A percentile compares a stretch with the other conserved stretches of the same genome.
These are phyloP conservation scores for Camelina neglecta DNA, from an alignment of 345 rosid genomes.

Conservation along the genomic window DNA sequence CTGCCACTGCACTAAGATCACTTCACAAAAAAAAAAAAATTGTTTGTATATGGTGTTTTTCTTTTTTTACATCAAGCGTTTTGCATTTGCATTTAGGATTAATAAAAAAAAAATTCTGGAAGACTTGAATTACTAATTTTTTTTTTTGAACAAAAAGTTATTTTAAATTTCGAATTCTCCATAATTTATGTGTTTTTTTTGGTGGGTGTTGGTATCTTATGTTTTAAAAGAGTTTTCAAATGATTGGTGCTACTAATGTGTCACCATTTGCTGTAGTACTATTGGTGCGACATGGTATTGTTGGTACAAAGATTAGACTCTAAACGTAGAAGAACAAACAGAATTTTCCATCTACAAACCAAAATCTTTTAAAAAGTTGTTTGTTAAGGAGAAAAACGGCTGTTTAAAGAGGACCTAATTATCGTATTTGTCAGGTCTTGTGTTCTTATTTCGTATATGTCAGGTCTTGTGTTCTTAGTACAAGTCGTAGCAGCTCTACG, in stretches of 20 bases:
- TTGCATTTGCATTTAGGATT: not conserved
- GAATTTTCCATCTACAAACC: not conserved
- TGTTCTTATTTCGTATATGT: slow-evolving; percentile 23
- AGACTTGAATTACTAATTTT: not conserved
- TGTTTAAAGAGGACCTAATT: slow-evolving; percentile 27
- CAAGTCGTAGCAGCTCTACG: slow-evolving; percentile 37
- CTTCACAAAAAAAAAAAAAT: no score
- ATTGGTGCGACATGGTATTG: not conserved
- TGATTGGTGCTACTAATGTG: not conserved
- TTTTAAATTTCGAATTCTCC: not conserved
- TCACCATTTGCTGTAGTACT: not conserved
- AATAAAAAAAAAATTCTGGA: not conserved
- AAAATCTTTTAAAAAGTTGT: not conserved
- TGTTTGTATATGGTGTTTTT: not conserved
- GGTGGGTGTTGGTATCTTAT: not conserved
- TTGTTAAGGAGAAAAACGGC: slow-evolving; percentile 1
- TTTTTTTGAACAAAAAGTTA: no score
- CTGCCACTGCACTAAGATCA: no score
- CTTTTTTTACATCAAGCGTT: no score
- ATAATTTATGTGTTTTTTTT: no score
- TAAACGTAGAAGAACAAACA: not conserved
- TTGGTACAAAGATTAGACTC: not conserved
- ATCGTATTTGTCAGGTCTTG: slow-evolving; percentile 29
- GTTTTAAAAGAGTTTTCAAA: slow-evolving; percentile 2
- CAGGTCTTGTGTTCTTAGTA: slow-evolving; percentile 35